phyloP scores from a whole-genome alignment of 1,139 yeast species.

The Lizanozyma gosingica region DNA sequence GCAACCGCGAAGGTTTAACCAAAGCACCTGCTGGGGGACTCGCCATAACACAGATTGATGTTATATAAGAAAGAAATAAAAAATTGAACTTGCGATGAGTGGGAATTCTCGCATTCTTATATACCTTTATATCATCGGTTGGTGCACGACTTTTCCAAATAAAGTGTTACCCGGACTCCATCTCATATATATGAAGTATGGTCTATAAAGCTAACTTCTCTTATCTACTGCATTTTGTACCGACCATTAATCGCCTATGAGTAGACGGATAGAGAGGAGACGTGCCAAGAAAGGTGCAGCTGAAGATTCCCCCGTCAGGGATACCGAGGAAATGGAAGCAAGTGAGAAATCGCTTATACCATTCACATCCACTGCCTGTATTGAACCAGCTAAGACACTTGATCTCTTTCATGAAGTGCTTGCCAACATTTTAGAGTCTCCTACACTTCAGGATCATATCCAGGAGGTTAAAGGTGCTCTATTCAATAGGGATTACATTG shows the following conservation, averaged over 20 bases:
- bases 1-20: slow-evolving; percentile 26
- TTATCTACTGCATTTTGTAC: no score
- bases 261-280: slow-evolving; percentile 1
- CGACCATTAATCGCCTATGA: no score
- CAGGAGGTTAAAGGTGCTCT: slow-evolving; percentile 65
- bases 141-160: no score
- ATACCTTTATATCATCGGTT: background rate
- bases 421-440: slow-evolving; percentile 33
- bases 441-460: slow-evolving; percentile 31
- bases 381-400: slow-evolving; percentile 33
- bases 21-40: slow-evolving; percentile 22
- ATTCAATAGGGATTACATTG: slow-evolving; percentile 57
- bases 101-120: background rate
- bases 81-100: no score
- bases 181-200: no score
- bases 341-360: slow-evolving; percentile 14
- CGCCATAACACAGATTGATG: slow-evolving; percentile 47
- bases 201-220: no score
- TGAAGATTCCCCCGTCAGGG: slow-evolving; percentile 2
- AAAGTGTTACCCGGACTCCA: slow-evolving; percentile 3
- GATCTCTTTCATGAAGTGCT: slow-evolving; percentile 43
- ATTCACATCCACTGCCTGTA: slow-evolving; percentile 19
- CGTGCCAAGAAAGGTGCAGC: background rate
- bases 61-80: slow-evolving; percentile 5
- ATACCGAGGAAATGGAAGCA: slow-evolving; percentile 6